Evolutionary conservation across 1,284 basidiomycete genomes (phyloP).

Genomic region (Heliocybe sulcata): DNA sequence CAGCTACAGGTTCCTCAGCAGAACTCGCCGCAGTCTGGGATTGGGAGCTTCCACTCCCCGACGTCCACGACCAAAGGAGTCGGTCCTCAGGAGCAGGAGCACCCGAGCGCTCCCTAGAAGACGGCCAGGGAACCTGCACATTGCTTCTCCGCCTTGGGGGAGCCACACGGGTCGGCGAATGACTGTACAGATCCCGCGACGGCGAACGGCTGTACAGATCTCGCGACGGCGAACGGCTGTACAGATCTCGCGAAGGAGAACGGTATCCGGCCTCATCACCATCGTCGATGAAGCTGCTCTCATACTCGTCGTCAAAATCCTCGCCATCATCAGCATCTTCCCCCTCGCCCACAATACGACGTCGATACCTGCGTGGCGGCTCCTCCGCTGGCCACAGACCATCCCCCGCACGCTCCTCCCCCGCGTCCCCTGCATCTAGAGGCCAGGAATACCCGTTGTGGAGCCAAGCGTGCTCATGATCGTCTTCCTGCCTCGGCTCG

Average conservation of each 20-base stretch:
- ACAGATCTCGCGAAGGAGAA: too few species aligned
- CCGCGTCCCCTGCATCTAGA: too few species aligned
- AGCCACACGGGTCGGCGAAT: background rate
- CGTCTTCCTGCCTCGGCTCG: background rate
- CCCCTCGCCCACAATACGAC: background rate
- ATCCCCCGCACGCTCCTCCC: background rate
- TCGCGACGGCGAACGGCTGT: background rate
- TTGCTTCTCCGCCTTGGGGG: too few species aligned
- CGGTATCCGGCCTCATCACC: background rate
- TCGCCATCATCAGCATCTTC: background rate
- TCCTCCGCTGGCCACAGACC: background rate
- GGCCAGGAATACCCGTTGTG: too few species aligned
- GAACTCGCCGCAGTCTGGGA: background rate
- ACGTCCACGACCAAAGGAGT: background rate
- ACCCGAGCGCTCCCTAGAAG: background rate
- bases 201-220: background rate
- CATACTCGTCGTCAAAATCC: background rate
- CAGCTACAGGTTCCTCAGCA: background rate
- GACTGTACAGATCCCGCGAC: background rate
- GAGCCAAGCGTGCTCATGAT: too few species aligned
- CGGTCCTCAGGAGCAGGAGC: background rate
- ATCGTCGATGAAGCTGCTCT: slow-evolving; percentile 2
- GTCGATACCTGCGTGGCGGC: background rate
- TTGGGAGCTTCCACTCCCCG: background rate
- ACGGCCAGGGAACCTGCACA: background rate